Conservation (phyloP, 2,329 filamentous ascomycete genomes). For the Pyricularia sp. region DNA sequence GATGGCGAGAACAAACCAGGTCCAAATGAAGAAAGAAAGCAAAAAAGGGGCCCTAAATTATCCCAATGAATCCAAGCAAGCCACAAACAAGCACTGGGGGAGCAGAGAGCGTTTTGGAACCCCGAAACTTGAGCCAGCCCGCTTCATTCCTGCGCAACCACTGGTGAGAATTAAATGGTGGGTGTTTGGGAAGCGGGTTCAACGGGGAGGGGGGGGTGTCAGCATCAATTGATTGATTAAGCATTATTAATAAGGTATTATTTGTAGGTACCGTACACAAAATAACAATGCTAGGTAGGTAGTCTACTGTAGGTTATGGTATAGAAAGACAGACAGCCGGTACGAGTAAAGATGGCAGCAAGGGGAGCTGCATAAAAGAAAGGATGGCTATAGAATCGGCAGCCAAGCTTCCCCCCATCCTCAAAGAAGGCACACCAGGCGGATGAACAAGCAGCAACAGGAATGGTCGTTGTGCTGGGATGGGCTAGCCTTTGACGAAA, state of each 20-base stretch:
- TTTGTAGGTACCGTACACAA: not conserved
- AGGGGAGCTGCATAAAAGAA: not conserved
- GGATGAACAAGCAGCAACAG: not conserved
- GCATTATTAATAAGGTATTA: not conserved
- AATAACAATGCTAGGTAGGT: too few relatives aligned
- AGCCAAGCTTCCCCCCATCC: too few relatives aligned
- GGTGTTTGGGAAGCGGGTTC: too few relatives aligned
- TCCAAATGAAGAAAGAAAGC: not conserved
- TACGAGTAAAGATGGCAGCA: not conserved
- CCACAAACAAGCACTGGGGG: not conserved
- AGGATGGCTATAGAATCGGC: not conserved
- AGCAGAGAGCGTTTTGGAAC: not conserved
- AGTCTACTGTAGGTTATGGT: not conserved
- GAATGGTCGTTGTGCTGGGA: not conserved
- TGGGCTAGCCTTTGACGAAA: not conserved
- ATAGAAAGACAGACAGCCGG: too few relatives aligned
- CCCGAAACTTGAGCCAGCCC: not conserved
- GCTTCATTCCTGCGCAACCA: not conserved
- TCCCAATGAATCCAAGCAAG: not conserved
- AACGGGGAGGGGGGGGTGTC: not conserved
- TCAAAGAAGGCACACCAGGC: not conserved
- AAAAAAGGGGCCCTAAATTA: not conserved
- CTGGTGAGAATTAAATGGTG: not conserved
- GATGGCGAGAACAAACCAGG: not conserved
- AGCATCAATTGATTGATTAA: not conserved